These are phyloP conservation scores for Penicillium sp. DNA, from an alignment of 2,329 filamentous ascomycete species.

Conservation along the genomic window DNA sequence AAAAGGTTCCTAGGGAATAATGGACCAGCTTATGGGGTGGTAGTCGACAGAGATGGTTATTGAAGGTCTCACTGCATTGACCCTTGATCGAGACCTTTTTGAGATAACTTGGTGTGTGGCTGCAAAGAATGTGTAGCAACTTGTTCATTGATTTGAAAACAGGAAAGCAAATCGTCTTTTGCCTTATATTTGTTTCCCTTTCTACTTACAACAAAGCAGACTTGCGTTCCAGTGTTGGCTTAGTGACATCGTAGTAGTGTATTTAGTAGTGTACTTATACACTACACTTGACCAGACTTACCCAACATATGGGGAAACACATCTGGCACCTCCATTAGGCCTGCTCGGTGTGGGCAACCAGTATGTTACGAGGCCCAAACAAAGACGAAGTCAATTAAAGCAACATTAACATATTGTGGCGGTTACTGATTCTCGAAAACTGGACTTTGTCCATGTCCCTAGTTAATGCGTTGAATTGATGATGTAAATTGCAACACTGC, in stretches of 20 bases:
- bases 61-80: not conserved
- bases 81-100: not conserved
- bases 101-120: not conserved
- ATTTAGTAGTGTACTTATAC: no score
- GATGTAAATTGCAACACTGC: conserved; percentile 1
- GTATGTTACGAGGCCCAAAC: no score
- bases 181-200: no score
- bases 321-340: no score
- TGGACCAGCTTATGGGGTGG: conserved; percentile 36
- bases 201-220: no score
- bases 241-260: no score
- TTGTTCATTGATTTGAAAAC: not conserved
- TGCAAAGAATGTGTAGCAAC: not conserved
- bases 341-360: no score
- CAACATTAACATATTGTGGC: not conserved
- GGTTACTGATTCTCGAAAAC: not conserved
- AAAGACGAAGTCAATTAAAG: not conserved
- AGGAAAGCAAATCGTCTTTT: no score
- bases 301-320: no score
- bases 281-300: no score
- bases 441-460: not conserved
- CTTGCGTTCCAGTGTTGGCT: no score
- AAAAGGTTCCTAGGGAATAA: conserved; percentile 49
- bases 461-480: not conserved
- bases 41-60: conserved; percentile 39